These are phyloP conservation scores for Forsythia suspensa DNA, from an alignment of 257 asterid genomes.

Conservation along the genomic window DNA sequence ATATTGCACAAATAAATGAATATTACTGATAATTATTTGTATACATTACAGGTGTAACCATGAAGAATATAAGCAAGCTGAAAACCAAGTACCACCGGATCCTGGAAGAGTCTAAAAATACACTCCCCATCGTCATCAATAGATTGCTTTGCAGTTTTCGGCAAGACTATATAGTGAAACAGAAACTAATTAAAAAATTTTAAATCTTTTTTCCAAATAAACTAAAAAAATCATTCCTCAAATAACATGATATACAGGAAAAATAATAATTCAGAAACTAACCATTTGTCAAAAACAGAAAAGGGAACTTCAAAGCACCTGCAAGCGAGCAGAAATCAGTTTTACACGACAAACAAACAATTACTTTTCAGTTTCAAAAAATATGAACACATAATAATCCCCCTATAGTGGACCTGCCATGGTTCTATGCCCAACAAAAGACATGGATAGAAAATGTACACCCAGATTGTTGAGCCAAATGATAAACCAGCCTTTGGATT, in stretches of 20 bases:
- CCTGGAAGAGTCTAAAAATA: not conserved
- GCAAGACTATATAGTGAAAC: not conserved
- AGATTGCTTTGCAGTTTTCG: not conserved
- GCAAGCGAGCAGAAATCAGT: slow-evolving; percentile 21
- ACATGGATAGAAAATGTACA: not conserved
- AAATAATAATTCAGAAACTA: slow-evolving; percentile 20
- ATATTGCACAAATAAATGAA: not conserved
- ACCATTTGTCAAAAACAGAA: slow-evolving; percentile 65
- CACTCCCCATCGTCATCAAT: not conserved
- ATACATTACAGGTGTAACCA: not conserved
- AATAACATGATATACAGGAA: slow-evolving; percentile 1
- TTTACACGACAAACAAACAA: not conserved
- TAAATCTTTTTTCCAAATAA: not conserved
- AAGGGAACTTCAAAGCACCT: slow-evolving; percentile 60
- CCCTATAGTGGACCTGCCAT: not conserved
- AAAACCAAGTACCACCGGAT: not conserved
- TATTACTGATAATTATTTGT: not conserved
- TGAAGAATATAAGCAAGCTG: not conserved
- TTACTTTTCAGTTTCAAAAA: not conserved
- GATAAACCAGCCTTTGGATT: not conserved
- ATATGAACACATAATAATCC: not conserved
- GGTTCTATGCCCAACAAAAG: not conserved
- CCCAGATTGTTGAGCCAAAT: not conserved
- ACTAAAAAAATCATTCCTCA: not conserved
- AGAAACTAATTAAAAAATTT: not conserved